Base-by-base conservation (phyloP, 805 yeast species). In the Starmerella sp. region DNA sequence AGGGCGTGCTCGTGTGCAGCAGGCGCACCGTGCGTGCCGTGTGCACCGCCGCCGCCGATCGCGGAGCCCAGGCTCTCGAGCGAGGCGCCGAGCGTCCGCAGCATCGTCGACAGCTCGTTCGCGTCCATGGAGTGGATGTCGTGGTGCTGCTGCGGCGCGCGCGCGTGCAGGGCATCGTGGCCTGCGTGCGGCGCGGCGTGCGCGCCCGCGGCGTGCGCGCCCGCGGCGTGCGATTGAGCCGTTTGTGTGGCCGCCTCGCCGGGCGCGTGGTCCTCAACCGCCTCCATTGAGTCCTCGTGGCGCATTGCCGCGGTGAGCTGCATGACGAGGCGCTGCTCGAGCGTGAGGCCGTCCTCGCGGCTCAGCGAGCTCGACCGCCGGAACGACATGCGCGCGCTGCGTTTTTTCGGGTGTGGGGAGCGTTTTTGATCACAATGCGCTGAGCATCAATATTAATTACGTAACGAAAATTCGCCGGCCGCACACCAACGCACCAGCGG, bases 241-340 rank as follows among this genome's bases (percentile, higher is more conserved):
- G 43, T 8, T 7, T 39, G 15, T 2, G 43, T 7, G 10, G 30
- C 43, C 5, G 28, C 15, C 3, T 22, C 32, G 14, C 15, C 45
- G 9, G 34, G 7, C 35, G 36, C 28, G 48, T 48, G 28, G 11
- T 31, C 34, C 10, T 38, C 46, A 15, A 44, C 45, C 17, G 28
- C 44, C n/a, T 30, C 38, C 17, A 28, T 14, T 13, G 42, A 29
- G 34, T 59, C 60, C 6, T 60, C 62, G 17, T 59, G 63, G 38
- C 45, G 35, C 50, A 60, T 52, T 7, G 63, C 62, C 22, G 57
- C 60, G 14, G 60, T 51, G n/a, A 60, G 56, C 54, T 59, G 62
- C 56, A 49, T 37, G 11, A 54, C 63, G 28, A 60, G 60, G 36
- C 62, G 53, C 57, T 60, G 63, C 54, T 60, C 63, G 32, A 60